Percentiles rank a stretch among this genome's conserved stretches.
Conservation (phyloP, 768 basidiomycete species). For the Pleurotus pulmonarius region DNA sequence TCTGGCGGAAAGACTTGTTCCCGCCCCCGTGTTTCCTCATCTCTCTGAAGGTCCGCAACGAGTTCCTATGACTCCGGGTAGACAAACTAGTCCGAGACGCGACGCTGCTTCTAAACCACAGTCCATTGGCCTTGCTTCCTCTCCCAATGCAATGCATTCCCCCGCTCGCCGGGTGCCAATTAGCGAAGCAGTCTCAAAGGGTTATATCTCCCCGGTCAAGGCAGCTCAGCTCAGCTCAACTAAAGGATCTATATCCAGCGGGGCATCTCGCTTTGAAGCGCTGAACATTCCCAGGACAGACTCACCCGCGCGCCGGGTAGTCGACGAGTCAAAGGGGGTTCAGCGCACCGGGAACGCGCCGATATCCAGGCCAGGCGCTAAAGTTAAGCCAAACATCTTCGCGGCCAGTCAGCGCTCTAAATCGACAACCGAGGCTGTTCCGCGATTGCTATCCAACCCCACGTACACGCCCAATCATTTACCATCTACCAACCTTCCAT, state of each 20-base stretch:
- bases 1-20: neutral
- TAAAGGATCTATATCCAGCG: slow-evolving; percentile 7
- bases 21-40: slow-evolving; percentile 5
- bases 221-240: slow-evolving; percentile 25
- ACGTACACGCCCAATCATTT: neutral
- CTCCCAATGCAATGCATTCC: slow-evolving; percentile 39
- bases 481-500: neutral
- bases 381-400: too few species aligned
- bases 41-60: slow-evolving; percentile 1
- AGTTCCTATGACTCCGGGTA: slow-evolving; percentile 14
- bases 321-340: neutral
- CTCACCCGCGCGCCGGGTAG: slow-evolving; percentile 40
- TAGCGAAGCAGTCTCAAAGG: slow-evolving; percentile 44
- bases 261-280: slow-evolving; percentile 17
- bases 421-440: neutral
- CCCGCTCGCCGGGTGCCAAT: slow-evolving; percentile 67
- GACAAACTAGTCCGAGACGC: slow-evolving; percentile 15
- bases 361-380: slow-evolving; percentile 8
- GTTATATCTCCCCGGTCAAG: slow-evolving; percentile 48
- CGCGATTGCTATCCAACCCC: neutral
- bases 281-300: slow-evolving; percentile 28
- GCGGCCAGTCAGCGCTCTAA: too few species aligned
- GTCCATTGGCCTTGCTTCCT: slow-evolving; percentile 18
- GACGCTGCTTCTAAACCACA: slow-evolving; percentile 29
- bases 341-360: too few species aligned